phyloP scores from a whole-genome alignment of 495 filamentous ascomycete genomes.

The Penicillium alfredii region DNA sequence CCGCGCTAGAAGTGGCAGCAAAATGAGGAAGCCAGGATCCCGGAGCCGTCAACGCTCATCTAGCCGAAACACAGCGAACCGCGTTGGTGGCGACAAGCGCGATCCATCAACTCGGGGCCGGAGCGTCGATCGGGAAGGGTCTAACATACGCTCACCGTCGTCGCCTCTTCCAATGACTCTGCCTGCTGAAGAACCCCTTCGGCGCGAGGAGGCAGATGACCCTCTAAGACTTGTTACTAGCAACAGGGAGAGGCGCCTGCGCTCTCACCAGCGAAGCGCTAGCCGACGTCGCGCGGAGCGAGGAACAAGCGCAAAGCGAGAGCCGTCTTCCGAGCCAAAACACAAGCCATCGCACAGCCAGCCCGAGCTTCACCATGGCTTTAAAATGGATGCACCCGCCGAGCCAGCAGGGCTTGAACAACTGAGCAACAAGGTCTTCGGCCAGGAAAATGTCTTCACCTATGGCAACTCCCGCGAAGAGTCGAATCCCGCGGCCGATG shows the following conservation, averaged over 20 bases:
- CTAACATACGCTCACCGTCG: conserved; percentile 66
- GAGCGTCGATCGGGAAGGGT: conserved; percentile 52
- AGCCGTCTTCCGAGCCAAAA: conserved; percentile 43
- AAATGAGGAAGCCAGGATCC: conserved; percentile 32
- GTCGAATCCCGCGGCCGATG: conserved; percentile 12
- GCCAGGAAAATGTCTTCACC: conserved; percentile 14
- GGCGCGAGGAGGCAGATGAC: conserved; percentile 43
- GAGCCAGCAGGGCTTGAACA: conserved; percentile 13
- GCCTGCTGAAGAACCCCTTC: conserved; percentile 25
- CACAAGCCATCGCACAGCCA: conserved; percentile 18
- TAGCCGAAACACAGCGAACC: conserved; percentile 40
- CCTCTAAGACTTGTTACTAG: conserved; percentile 55
- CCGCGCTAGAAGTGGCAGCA: conserved; percentile 33
- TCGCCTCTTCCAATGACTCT: conserved; percentile 68
- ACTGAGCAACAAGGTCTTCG: conserved; percentile 18
- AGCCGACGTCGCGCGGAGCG: conserved; percentile 43
- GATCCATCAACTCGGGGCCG: conserved; percentile 40
- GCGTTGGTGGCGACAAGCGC: conserved; percentile 40
- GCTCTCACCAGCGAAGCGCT: conserved; percentile 52
- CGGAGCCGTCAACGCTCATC: conserved; percentile 36
- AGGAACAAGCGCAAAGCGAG: conserved; percentile 39
- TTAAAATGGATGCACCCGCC: conserved; percentile 17
- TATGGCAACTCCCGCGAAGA: conserved; percentile 18
- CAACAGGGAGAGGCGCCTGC: conserved; percentile 56
- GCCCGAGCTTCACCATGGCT: conserved; percentile 44